Evolutionary conservation across 495 filamentous ascomycete genomes (phyloP), one percentile per base, ranked within the genome.

Genomic region (Podospora conica): DNA sequence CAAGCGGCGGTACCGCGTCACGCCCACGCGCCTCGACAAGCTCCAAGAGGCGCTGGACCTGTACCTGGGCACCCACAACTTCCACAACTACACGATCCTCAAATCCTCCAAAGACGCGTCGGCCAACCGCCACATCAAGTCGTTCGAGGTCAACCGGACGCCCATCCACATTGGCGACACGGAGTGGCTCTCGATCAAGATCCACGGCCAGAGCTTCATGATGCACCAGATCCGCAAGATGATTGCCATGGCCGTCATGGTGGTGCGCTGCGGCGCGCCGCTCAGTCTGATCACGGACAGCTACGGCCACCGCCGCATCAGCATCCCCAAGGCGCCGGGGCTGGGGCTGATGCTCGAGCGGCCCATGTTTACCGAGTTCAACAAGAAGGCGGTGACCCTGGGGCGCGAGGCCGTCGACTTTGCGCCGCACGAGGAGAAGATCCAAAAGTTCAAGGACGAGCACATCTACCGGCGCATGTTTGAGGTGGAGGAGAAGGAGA

Each of bases 211-310:
- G 77, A 92, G 88, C 65, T 98, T 98, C 83, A 98, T 98, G 95
- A 98, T 98, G 95, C 95, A 98, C 75, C 95, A 98, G 77, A 98
- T 98, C 76, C 90, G 95, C 66, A 97, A 97, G 77, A 98, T 98
- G 95, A 90, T 98, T 18, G 91, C 89, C 66, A 93, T 98, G 92
- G 90, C 87, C 48, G 83, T 92, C 9, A 84, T 98, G 63, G 80
- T 92, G 5, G 88, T 93, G 3, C 87, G 95, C 54, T 92, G 89
- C 75, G 96, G 92, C 55, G 86, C 87, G 53, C 82, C 86, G 12
- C 80, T 87, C 22, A 75, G 79, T 3, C 82, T 86, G 28, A 91
- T 98, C 65, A 70, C 75, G 0, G 86, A 96, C 57, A 88, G 85
- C 33, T 94, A 90, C 69, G 82, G 84, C 2, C 74, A 82, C 1